These are phyloP conservation scores for Mortierella alpina DNA, from an alignment of 192 early-diverging fungal genomes.

Conservation along the genomic window DNA sequence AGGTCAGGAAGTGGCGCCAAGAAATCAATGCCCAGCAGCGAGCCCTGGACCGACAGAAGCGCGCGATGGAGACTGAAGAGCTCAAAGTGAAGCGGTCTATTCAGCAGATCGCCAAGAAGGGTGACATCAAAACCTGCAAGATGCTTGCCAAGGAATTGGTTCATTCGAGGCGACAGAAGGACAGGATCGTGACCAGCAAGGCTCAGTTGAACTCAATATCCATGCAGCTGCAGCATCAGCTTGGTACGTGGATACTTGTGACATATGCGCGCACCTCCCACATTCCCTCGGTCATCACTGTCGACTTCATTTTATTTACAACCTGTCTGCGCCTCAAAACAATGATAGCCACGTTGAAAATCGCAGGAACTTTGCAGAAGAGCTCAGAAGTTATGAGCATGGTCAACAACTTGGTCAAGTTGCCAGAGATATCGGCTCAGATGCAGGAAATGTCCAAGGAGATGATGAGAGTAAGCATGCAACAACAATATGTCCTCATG, in stretches of 20 bases:
- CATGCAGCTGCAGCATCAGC: slow-evolving; percentile 90
- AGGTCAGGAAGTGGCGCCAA: slow-evolving; percentile 94
- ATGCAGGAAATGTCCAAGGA: slow-evolving; percentile 96
- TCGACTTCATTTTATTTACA: background rate
- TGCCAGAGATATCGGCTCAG: slow-evolving; percentile 84
- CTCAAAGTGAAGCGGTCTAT: slow-evolving; percentile 80
- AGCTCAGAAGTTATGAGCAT: slow-evolving; percentile 86
- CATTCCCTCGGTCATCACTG: background rate
- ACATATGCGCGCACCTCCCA: background rate
- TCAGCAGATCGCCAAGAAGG: slow-evolving; percentile 90
- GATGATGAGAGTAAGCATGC: slow-evolving; percentile 87
- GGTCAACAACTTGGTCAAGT: slow-evolving; percentile 87
- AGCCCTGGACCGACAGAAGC: slow-evolving; percentile 84
- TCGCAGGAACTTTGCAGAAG: slow-evolving; percentile 89
- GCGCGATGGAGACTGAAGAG: slow-evolving; percentile 86
- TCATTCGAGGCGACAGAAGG: slow-evolving; percentile 79
- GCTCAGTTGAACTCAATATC: slow-evolving; percentile 93
- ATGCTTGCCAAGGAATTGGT: slow-evolving; percentile 89
- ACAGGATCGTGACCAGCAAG: slow-evolving; percentile 85
- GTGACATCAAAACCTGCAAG: slow-evolving; percentile 77
- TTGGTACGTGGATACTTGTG: slow-evolving; percentile 64
- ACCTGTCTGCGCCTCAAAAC: background rate
- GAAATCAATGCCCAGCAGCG: slow-evolving; percentile 88
- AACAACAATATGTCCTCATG: too few relatives aligned
- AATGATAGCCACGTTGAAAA: slow-evolving; percentile 81